A percentile compares a stretch with the other conserved stretches of the same genome.
These are phyloP conservation scores for Mucuna pruriens DNA, from an alignment of 306 rosid genomes.

Conservation along the genomic window DNA sequence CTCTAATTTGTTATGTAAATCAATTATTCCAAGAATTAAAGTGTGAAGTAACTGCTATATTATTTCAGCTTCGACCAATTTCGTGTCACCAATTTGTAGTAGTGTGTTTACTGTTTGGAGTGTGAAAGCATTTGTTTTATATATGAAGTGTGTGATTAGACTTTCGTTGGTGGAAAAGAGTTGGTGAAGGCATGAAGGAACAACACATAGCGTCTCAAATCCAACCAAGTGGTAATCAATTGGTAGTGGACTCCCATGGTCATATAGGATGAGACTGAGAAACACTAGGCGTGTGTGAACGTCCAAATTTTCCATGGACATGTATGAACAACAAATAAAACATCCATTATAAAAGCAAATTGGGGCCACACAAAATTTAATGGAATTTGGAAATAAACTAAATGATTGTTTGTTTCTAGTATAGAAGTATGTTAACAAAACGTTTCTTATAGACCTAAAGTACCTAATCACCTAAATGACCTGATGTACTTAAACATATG, in stretches of 20 bases:
- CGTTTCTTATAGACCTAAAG: not conserved
- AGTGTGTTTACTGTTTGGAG: not conserved
- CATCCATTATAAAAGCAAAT: not conserved
- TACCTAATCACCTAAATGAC: not conserved
- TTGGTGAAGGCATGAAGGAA: constrained; percentile 44
- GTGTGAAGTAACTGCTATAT: not conserved
- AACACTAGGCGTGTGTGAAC: not conserved
- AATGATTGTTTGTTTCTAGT: not conserved
- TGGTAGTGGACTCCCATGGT: not conserved
- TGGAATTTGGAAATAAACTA: not conserved
- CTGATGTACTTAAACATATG: not conserved
- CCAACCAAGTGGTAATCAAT: constrained; percentile 5
- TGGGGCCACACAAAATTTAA: not conserved
- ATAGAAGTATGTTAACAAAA: not conserved
- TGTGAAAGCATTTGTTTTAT: constrained; percentile 20
- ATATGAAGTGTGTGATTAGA: constrained; percentile 5
- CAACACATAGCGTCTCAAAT: not conserved
- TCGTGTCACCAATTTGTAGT: not conserved
- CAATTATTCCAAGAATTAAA: not conserved
- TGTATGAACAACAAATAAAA: not conserved
- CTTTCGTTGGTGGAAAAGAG: constrained; percentile 40
- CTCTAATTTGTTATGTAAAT: not conserved
- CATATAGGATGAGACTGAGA: not conserved
- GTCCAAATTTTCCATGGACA: not conserved
- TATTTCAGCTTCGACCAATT: not conserved